Conservation (phyloP, 2,329 filamentous ascomycete species). For the Fusarium avenaceum region DNA sequence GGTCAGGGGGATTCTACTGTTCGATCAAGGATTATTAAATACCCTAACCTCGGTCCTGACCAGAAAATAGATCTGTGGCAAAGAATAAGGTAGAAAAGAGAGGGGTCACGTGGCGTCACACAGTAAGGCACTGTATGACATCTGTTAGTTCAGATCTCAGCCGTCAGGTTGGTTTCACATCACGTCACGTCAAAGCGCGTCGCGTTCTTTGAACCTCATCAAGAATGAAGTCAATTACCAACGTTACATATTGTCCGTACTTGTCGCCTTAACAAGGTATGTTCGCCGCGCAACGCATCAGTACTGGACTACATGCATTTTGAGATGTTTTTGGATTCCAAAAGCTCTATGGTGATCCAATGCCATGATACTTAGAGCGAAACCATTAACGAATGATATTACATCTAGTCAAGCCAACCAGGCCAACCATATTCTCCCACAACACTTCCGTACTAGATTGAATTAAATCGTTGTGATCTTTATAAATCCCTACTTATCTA, state of each 20-base stretch:
- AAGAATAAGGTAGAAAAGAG: not conserved
- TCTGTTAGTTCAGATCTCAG: not conserved
- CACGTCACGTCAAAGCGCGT: slow-evolving; percentile 26
- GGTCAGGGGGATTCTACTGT: slow-evolving; percentile 35
- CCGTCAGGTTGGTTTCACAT: slow-evolving; percentile 10
- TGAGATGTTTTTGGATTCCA: too few species aligned
- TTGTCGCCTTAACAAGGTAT: not conserved
- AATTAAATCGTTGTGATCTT: too few species aligned
- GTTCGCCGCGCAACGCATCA: slow-evolving; percentile 2
- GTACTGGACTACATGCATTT: too few species aligned
- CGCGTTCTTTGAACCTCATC: slow-evolving; percentile 21
- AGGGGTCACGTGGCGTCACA: slow-evolving; percentile 32
- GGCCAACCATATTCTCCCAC: too few species aligned
- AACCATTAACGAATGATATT: too few species aligned
- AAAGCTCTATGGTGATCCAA: too few species aligned
- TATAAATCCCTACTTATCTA: too few species aligned
- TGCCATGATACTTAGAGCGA: too few species aligned
- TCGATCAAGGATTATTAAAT: slow-evolving; percentile 29
- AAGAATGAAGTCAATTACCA: not conserved
- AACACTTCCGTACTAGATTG: too few species aligned
- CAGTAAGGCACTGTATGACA: slow-evolving; percentile 18
- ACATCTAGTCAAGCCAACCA: too few species aligned
- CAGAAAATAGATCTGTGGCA: slow-evolving; percentile 31
- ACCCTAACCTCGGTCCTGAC: slow-evolving; percentile 26
- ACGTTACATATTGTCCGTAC: not conserved